These are phyloP conservation scores for Tardiomyces depauwii DNA, from an alignment of 1,139 yeast genomes.

Conservation along the genomic window DNA sequence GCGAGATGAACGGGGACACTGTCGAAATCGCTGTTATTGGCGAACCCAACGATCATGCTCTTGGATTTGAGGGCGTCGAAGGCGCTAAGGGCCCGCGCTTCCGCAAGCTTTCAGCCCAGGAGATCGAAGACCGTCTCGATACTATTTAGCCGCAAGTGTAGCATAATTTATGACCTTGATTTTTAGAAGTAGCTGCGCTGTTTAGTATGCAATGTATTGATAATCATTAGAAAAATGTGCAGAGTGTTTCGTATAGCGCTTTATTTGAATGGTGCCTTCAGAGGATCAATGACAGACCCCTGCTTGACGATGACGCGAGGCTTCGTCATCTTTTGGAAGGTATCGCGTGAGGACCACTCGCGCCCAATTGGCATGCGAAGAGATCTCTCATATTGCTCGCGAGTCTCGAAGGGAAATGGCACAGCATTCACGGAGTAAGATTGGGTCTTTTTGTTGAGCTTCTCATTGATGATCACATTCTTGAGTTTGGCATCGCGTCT, in stretches of 20 bases:
- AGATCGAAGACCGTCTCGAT: conserved; percentile 89
- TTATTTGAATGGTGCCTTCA: conserved; percentile 53
- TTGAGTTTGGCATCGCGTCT: conserved; percentile 68
- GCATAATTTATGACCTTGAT: conserved; percentile 42
- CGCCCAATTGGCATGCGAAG: conserved; percentile 95
- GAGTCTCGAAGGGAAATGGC: conserved; percentile 87
- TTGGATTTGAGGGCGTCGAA: conserved; percentile 81
- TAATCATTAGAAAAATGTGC: neutral
- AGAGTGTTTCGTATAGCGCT: neutral
- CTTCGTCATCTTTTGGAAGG: conserved; percentile 81
- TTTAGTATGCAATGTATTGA: neutral
- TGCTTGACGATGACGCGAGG: conserved; percentile 81
- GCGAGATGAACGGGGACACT: conserved; percentile 94
- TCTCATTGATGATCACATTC: conserved; percentile 84
- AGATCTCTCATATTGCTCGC: conserved; percentile 91
- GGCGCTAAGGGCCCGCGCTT: conserved; percentile 76
- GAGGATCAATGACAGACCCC: conserved; percentile 84
- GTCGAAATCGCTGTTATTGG: conserved; percentile 89
- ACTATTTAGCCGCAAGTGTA: conserved; percentile 43
- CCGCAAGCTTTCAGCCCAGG: conserved; percentile 75
- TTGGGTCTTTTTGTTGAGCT: conserved; percentile 67
- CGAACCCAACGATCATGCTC: conserved; percentile 65
- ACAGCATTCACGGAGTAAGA: conserved; percentile 80
- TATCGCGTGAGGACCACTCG: conserved; percentile 86
- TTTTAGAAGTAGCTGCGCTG: too few species aligned